Base-by-base conservation (phyloP, 2,329 filamentous ascomycete genomes). In the Sphaceloma murrayae region DNA sequence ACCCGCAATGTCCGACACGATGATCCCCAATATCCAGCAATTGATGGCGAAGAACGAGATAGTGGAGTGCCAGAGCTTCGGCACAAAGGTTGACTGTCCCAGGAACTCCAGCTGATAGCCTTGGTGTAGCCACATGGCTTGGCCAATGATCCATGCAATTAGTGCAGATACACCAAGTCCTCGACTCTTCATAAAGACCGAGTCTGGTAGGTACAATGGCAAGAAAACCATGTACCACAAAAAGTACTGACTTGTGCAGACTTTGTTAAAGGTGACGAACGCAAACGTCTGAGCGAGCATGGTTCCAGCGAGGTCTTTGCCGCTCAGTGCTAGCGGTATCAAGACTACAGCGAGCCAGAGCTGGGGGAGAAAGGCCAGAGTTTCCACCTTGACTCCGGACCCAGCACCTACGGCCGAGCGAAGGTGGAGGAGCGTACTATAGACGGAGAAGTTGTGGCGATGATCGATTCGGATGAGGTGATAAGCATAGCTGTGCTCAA, bases 191-290 rank as follows among this genome's bases (percentile, higher is more conserved):
- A 93, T 65, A 10, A 95, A 72, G 0, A 82, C 81, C 0, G 88
- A 95, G 27, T 67, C 67, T 0, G 89, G 87, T 0, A 98, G 78
- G 60, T 95, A 94, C 39, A 95, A 80, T 0, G 91, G 91, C 2
- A 96, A 69, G 54, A 98, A 85, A 52, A 95, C 77, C 64, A 95
- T 80, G 64, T 98, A 96, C 91, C 91, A 98, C 39, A 98, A 75
- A 62, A 98, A 98, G 62, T 98, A 98, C 86, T 96, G 89, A 57
- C 87, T 94, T 2, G 91, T 98, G 72, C 89, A 96, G 50, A 98
- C 91, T 68, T 98, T 98, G 67, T 98, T 98, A 55, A 96, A 96
- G 0, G 87, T 81, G 3, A 96, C 91, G 63, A 98, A 98, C 0
- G 89, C 85, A 64, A 95, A 94, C 0, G 91, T 96, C 65, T 98